phyloP scores from a whole-genome alignment of 768 basidiomycete species.

The Sporobolomyces phaffii region DNA sequence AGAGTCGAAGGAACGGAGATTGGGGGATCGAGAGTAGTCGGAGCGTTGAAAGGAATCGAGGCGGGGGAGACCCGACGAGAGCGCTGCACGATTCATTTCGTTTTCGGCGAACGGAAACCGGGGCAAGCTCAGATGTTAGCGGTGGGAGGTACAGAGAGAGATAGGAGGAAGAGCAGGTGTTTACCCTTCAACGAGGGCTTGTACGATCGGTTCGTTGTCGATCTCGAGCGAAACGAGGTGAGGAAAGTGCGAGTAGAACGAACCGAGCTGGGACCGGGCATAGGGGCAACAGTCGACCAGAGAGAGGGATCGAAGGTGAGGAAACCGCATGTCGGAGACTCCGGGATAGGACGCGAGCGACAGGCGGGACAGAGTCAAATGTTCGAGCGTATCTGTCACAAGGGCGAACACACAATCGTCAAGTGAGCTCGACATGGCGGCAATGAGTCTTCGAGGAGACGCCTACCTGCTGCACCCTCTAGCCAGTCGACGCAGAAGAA shows the following conservation, averaged over 20 bases:
- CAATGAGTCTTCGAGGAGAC: neutral
- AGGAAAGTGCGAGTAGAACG: slow-evolving; percentile 3
- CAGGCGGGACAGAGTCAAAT: neutral
- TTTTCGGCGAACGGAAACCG: too few relatives aligned
- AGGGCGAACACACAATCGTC: neutral
- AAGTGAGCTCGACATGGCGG: neutral
- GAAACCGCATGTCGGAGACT: neutral
- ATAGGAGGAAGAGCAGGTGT: too few relatives aligned
- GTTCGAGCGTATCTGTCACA: neutral
- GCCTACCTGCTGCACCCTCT: neutral
- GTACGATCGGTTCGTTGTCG: neutral
- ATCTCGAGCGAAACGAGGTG: neutral
- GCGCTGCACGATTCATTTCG: neutral
- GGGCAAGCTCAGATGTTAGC: too few relatives aligned
- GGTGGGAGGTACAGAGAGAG: too few relatives aligned
- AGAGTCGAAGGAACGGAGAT: neutral
- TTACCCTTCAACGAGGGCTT: neutral
- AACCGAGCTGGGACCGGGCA: neutral
- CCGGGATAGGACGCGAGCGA: neutral
- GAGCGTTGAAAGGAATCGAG: neutral
- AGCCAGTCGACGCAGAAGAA: slow-evolving; percentile 6
- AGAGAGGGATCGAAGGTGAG: neutral
- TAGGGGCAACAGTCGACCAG: neutral
- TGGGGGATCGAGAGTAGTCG: neutral
- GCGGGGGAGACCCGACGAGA: neutral